Base-by-base conservation (phyloP, 2,329 filamentous ascomycete species). In the Fusarium sambucinum region DNA sequence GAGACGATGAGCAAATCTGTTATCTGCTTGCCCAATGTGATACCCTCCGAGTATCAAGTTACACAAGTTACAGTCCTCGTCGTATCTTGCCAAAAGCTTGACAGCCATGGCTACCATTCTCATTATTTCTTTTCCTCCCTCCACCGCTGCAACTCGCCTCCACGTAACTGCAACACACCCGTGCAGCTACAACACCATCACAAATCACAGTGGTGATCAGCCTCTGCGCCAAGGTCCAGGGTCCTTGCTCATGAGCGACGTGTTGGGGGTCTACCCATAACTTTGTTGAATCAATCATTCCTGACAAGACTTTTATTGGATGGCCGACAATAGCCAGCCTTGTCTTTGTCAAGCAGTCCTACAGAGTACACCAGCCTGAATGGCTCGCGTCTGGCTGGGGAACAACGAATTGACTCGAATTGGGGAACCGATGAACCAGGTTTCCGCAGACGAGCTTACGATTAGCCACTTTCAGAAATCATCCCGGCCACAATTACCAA, bases 161-260 rank as follows among this genome's bases (percentile, higher is more conserved):
- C 56, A 44, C 58, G 29, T 33, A 53, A 45, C 45, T 64, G 41
- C 38, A 62, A 53, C 35, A 41, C 42, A 50, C 53, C 56, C 56
- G 40, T 25, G 35, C 63, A 63, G 52, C 48, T 63, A 46, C 37
- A 55, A 51, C 66, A 70, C 52, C 60, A 63, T 54, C 65, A 72
- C 42, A 68, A 58, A 59, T 46, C 50, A 52, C 44, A 35, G 58
- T 57, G 56, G 59, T 54, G 58, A 66, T 73, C 65, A 73, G 67
- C 68, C 55, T 72, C 48, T 51, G 45, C 40, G 38, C 35, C 70
- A 73, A 66, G 59, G 63, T 65, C 63, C 58, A 64, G 68, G 63
- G 70, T 48, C 68, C 60, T 52, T 70, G 56, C 47, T 45, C 55
- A 51, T 44, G 33, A 33, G 40, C 52, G 51, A 46, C 51, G 35